Percentiles rank a stretch among this genome's conserved stretches.
phyloP scores from a whole-genome alignment of 441 rosid genomes.

The Melastoma candidum region DNA sequence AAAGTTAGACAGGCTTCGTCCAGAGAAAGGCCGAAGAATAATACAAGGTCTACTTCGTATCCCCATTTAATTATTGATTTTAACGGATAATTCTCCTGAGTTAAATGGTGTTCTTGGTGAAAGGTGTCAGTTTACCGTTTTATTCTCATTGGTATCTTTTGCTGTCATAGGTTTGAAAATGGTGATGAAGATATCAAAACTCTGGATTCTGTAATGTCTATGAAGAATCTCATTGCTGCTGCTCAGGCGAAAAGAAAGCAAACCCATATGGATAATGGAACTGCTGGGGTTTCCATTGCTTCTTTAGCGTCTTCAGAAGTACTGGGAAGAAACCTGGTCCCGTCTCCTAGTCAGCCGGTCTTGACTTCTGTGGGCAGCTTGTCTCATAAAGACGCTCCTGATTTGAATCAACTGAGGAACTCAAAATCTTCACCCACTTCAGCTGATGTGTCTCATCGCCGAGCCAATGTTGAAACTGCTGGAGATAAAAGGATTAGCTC shows the following conservation, averaged over 20 bases:
- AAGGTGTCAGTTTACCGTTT: slow-evolving; percentile 28
- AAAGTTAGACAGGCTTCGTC: slow-evolving; percentile 38
- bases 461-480: slow-evolving; percentile 47
- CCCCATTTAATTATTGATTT: slow-evolving; percentile 23
- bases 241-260: slow-evolving; percentile 93
- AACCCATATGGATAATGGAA: slow-evolving; percentile 61
- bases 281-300: slow-evolving; percentile 37
- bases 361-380: slow-evolving; percentile 28
- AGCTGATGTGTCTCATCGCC: slow-evolving; percentile 35
- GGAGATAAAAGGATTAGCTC: slow-evolving; percentile 79
- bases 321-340: slow-evolving; percentile 49
- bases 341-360: slow-evolving; percentile 39
- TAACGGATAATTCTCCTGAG: slow-evolving; percentile 34
- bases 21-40: slow-evolving; percentile 46
- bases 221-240: slow-evolving; percentile 96
- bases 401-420: slow-evolving; percentile 27
- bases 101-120: slow-evolving; percentile 28
- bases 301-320: slow-evolving; percentile 32
- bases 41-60: slow-evolving; percentile 38
- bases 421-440: slow-evolving; percentile 47
- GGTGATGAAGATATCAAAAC: slow-evolving; percentile 51
- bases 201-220: slow-evolving; percentile 56
- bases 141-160: slow-evolving; percentile 7
- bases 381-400: slow-evolving; percentile 36
- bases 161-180: slow-evolving; percentile 36